A percentile compares a stretch with the other conserved stretches of the same genome.
Conservation (phyloP, 2,329 filamentous ascomycete species). For the Plenodomus tracheiphilus region DNA sequence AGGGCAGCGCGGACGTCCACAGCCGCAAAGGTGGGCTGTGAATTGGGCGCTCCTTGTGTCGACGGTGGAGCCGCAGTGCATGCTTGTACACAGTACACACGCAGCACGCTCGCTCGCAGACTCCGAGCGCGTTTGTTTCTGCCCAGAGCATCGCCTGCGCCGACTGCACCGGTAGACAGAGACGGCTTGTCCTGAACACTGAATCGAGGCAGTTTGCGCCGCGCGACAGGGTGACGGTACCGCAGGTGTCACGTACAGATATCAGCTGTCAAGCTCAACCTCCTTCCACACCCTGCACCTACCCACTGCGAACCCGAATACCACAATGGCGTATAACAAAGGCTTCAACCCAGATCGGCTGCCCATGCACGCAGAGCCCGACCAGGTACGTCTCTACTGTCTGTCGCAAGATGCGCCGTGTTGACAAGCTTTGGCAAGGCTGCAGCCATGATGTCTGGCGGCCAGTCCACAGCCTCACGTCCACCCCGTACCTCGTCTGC, state of each 20-base stretch:
- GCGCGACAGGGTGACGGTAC: not conserved
- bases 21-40: constrained; percentile 31
- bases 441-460: constrained; percentile 46
- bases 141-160: too few relatives aligned
- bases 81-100: too few relatives aligned
- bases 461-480: constrained; percentile 18
- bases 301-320: too few relatives aligned
- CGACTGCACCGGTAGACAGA: not conserved
- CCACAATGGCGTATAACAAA: constrained; percentile 87
- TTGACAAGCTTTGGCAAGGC: constrained; percentile 33
- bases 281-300: constrained; percentile 5
- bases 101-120: constrained; percentile 1
- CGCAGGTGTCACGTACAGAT: constrained; percentile 15
- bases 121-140: not conserved
- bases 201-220: not conserved
- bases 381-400: constrained; percentile 58
- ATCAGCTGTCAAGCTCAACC: constrained; percentile 10
- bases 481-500: constrained; percentile 41
- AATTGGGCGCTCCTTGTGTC: constrained; percentile 25
- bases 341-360: constrained; percentile 93
- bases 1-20: constrained; percentile 9
- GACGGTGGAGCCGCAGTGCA: constrained; percentile 5
- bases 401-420: not conserved
- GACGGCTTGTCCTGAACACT: not conserved
- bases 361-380: constrained; percentile 83